phyloP scores from a whole-genome alignment of 2,329 filamentous ascomycete genomes.

The Trichophyton equinum region DNA sequence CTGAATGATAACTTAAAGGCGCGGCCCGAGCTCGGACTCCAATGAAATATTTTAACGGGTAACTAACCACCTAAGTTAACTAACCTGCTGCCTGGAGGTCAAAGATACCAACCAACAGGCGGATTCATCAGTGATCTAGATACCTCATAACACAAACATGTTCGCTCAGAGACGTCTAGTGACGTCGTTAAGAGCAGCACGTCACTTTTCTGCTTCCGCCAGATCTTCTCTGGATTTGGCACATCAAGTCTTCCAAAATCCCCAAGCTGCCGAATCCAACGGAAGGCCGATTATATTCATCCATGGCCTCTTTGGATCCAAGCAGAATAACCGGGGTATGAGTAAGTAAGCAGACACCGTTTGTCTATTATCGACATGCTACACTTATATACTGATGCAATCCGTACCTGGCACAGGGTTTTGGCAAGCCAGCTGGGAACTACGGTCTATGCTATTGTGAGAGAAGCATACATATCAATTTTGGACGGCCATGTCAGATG shows the following conservation, averaged over 20 bases:
- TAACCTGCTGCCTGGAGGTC: neutral
- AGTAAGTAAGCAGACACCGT: constrained; percentile 57
- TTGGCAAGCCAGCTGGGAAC: constrained; percentile 63
- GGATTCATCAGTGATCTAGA: neutral
- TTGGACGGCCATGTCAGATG: neutral
- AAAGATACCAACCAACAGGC: neutral
- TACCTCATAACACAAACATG: neutral
- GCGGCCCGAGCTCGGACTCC: too few relatives aligned
- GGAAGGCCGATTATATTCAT: constrained; percentile 60
- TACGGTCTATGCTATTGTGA: constrained; percentile 63
- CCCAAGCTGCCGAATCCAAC: neutral
- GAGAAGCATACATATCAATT: constrained; percentile 15
- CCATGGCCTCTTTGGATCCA: constrained; percentile 84
- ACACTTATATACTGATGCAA: neutral
- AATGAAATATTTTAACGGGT: too few relatives aligned
- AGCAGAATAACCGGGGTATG: constrained; percentile 76
- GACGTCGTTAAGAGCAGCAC: neutral
- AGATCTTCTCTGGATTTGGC: constrained; percentile 5
- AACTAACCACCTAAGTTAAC: too few relatives aligned
- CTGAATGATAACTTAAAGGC: too few relatives aligned
- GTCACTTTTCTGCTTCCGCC: neutral
- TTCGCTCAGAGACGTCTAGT: neutral
- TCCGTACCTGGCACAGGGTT: constrained; percentile 40
- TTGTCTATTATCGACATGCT: neutral
- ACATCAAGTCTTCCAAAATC: constrained; percentile 6